Evolutionary conservation across 1,284 basidiomycete species (phyloP), one percentile per base, ranked within the genome.

Genomic region (Pseudozyma hubeiensis): DNA sequence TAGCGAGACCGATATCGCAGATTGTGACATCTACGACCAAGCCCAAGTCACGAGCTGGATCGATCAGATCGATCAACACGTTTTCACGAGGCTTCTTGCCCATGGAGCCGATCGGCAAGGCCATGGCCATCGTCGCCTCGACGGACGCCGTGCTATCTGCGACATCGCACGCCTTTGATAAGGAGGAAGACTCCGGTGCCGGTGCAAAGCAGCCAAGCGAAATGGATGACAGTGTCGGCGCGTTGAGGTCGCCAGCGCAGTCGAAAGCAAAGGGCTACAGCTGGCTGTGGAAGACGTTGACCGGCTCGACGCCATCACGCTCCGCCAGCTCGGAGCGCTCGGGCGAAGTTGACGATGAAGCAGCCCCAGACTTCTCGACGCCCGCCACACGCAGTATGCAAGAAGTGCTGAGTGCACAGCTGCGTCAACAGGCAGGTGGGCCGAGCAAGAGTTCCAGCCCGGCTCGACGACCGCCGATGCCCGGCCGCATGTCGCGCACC

Each of bases 61-160:
- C 79, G 4, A 63, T 80, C 24, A 60, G 69, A n/a, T 78, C 75
- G 5, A 47, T 75, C 48, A 76, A 53, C 24, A 80, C 79, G 7
- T 67, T 78, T 30, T 56, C 65, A 16, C 59, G 79, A 13, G 64
- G 69, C 9, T 48, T 77, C 10, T 29, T 76, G 50, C 77, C 77
- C 9, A 44, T 79, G 57, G 75, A 79, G 37, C 77, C 75, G 16
- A 72, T 79, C 37, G 79, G 79, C 16, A 80, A 80, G 53, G 78
- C 79, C 7, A 75, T 65, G 37, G 77, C 79, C 1, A 33, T 75
- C 43, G 77, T 80, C 9, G 77, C 76, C 5, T 63, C 78, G 7
- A 73, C 74, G 3, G 74, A 74, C 35, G 68, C 69, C 5, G 52
- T 67, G 6, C 64, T 77, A 0, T 71, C 68, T 9, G 73, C 73